Evolutionary conservation across 2,329 filamentous ascomycete genomes (phyloP).

Genomic region (Fusarium abutilonis): DNA sequence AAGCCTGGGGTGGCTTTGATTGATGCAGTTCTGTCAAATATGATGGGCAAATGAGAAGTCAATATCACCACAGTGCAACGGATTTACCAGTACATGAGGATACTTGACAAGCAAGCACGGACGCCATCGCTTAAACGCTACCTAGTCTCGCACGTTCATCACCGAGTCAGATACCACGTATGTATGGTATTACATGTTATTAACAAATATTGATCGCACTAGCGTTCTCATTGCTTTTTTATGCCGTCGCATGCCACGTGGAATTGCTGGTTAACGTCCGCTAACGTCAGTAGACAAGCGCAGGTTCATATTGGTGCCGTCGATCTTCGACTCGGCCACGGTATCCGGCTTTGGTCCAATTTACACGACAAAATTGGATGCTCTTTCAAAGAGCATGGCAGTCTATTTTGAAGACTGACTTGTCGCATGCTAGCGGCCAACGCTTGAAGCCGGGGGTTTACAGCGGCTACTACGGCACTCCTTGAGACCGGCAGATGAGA

Average conservation of each 20-base stretch:
- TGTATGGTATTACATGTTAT: constrained; percentile 1
- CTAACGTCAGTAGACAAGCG: constrained; percentile 6
- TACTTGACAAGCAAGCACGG: constrained; percentile 36
- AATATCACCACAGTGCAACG: constrained; percentile 40
- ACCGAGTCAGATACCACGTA: constrained; percentile 20
- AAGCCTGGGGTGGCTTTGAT: constrained; percentile 17
- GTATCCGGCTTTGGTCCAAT: constrained; percentile 7
- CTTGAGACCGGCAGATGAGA: constrained; percentile 35
- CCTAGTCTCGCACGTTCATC: constrained; percentile 32
- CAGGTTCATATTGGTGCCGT: constrained; percentile 25
- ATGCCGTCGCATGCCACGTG: constrained; percentile 42
- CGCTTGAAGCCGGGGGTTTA: background rate
- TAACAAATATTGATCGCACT: constrained; percentile 12
- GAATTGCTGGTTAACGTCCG: constrained; percentile 32
- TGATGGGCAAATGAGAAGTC: constrained; percentile 40
- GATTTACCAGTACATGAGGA: constrained; percentile 37
- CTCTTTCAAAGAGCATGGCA: constrained; percentile 3
- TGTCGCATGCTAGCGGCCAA: background rate
- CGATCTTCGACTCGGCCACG: constrained; percentile 26
- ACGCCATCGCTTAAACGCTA: constrained; percentile 41
- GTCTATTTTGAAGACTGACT: background rate
- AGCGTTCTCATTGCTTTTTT: constrained; percentile 28
- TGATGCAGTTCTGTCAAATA: constrained; percentile 36
- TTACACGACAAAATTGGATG: background rate
- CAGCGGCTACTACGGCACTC: constrained; percentile 13